Evolutionary conservation across 139 green algal species (phyloP), one percentile per base, ranked within the genome.

Genomic region (Zygnema cylindricum): DNA sequence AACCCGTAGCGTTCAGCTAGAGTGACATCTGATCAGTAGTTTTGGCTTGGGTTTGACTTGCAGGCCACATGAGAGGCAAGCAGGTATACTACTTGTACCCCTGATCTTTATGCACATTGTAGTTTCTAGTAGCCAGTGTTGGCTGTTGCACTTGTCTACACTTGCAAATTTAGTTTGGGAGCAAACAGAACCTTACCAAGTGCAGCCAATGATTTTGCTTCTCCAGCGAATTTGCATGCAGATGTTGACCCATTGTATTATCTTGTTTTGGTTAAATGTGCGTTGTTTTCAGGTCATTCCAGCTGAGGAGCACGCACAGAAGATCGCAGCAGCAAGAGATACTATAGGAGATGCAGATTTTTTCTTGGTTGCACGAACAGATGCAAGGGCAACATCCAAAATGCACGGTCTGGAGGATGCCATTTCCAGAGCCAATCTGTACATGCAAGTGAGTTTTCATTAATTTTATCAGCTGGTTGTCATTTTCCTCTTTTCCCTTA

Each of bases 321-420:
- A 95, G 93, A 92, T 96, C 1, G 88, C 91, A 1, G 95, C 95
- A 33, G 95, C 95, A 0, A 84, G 93, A 7, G 92, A 95, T 55
- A 94, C 84, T 21, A 97, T 97, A 77, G 94, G 94, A 2, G 82
- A 88, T 25, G 41, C 86, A 1, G 95, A 97, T 91, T 97, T 97
- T 90, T 97, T 97, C 88, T 90, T 97, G 30, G 92, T 97, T 38
- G 95, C 95, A 0, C 90, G 95, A 33, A 97, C 95, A 16, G 92
- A 94, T n/a, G 92, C 91, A 1, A 79, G 92, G 11, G 81, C 87
- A 38, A 91, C 88, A 3, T 83, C 88, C 30, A 94, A 94, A n/a
- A 96, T 96, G 88, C 92, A 93, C 69, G 94, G 94, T 39, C 87
- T 96, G 30, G 89, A 94, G 35, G 91, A 94, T 38, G 83, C 93